Evolutionary conservation across 106 monocot species (phyloP).

Genomic region (Apostasia ramifera): DNA sequence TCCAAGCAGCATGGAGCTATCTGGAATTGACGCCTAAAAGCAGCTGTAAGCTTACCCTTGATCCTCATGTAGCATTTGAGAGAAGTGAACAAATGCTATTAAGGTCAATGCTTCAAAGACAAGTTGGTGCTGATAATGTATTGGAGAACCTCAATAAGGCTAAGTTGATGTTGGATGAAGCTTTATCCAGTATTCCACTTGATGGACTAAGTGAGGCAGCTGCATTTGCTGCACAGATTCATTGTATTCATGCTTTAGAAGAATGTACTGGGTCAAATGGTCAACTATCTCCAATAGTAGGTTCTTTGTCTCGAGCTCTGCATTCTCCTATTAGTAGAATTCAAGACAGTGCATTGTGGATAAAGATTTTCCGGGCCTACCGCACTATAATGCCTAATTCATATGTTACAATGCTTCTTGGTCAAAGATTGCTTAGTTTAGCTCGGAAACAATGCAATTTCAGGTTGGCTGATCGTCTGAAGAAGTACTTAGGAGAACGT

Average conservation of each 20-base stretch:
- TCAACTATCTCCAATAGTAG: conserved; percentile 21
- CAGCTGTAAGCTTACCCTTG: conserved; percentile 78
- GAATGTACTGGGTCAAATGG: conserved; percentile 25
- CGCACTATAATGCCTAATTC: conserved; percentile 56
- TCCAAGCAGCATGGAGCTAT: conserved; percentile 60
- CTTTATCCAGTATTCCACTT: conserved; percentile 66
- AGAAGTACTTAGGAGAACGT: conserved; percentile 49
- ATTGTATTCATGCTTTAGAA: conserved; percentile 75
- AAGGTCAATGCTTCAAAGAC: conserved; percentile 74
- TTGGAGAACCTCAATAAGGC: conserved; percentile 52
- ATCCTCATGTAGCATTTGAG: conserved; percentile 81
- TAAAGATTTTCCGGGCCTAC: conserved; percentile 77
- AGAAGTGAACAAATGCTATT: conserved; percentile 96
- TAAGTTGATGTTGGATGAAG: conserved; percentile 75
- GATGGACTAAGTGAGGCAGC: conserved; percentile 65
- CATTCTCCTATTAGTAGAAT: conserved; percentile 50
- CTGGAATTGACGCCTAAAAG: conserved; percentile 98
- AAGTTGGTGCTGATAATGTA: conserved; percentile 22
- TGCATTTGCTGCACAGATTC: conserved; percentile 64
- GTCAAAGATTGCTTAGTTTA: conserved; percentile 59
- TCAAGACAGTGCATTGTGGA: conserved; percentile 89
- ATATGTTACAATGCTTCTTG: conserved; percentile 43
- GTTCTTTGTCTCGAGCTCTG: conserved; percentile 44
- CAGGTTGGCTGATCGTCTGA: conserved; percentile 66
- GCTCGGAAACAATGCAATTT: conserved; percentile 93